A percentile compares a stretch with the other conserved stretches of the same genome.
Conservation (phyloP, 768 basidiomycete genomes). For the Lactarius tabidus region DNA sequence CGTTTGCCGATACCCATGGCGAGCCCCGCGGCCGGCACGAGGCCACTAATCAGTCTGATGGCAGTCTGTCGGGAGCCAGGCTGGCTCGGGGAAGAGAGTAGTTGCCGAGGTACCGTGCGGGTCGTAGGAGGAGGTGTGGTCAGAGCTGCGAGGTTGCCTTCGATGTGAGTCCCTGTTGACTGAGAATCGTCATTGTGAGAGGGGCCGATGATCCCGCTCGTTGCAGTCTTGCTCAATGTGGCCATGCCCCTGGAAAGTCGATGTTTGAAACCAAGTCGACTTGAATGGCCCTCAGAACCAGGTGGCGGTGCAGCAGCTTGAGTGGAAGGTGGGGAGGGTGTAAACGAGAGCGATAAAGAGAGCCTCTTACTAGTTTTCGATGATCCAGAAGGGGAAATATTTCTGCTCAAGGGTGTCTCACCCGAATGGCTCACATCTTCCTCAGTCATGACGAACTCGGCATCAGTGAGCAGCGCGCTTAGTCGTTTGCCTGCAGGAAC, state of each 20-base stretch:
- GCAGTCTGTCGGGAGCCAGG: conserved; percentile 53
- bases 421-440: conserved; percentile 38
- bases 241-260: conserved; percentile 33
- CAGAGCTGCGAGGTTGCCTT: conserved; percentile 48
- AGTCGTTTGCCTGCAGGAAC: conserved; percentile 62
- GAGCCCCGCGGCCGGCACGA: conserved; percentile 68
- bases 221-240: conserved; percentile 40
- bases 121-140: conserved; percentile 25
- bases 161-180: conserved; percentile 41
- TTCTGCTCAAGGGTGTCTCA: conserved; percentile 25
- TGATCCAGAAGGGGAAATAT: conserved; percentile 43
- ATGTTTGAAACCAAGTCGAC: conserved; percentile 6
- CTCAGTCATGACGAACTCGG: conserved; percentile 63
- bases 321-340: conserved; percentile 31
- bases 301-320: conserved; percentile 2
- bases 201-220: conserved; percentile 42
- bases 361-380: conserved; percentile 49
- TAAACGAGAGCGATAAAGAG: conserved; percentile 59
- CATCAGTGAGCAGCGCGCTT: conserved; percentile 64
- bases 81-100: conserved; percentile 24
- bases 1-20: conserved; percentile 52
- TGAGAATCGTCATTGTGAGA: conserved; percentile 33
- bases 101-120: conserved; percentile 33
- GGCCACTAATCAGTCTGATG: conserved; percentile 63
- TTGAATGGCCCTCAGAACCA: conserved; percentile 5